Percentiles rank a stretch among this genome's conserved stretches.
Conservation (phyloP, 306 rosid genomes). For the Begonia loranthoides region DNA sequence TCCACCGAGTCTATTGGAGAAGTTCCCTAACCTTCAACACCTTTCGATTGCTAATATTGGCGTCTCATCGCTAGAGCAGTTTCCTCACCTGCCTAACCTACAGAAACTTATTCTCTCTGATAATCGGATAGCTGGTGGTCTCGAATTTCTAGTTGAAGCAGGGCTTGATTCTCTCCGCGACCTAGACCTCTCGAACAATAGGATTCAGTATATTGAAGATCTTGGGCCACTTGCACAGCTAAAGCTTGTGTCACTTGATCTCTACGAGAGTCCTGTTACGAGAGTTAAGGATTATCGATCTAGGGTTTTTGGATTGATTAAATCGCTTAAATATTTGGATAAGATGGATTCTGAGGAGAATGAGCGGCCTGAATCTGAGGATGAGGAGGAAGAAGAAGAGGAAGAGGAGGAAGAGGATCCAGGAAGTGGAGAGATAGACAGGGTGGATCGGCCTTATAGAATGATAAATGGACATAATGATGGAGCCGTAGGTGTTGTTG, state of each 20-base stretch:
- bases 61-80: constrained; percentile 83
- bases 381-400: constrained; percentile 72
- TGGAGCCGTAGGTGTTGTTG: constrained; percentile 60
- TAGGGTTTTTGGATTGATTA: constrained; percentile 87
- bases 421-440: constrained; percentile 79
- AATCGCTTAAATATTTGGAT: constrained; percentile 69
- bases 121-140: constrained; percentile 74
- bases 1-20: constrained; percentile 61
- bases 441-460: constrained; percentile 43
- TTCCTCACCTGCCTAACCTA: constrained; percentile 55
- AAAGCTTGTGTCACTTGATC: constrained; percentile 80
- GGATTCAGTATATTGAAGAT: constrained; percentile 78
- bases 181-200: constrained; percentile 74
- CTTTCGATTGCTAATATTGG: constrained; percentile 85
- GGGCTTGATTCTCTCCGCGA: constrained; percentile 74
- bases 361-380: constrained; percentile 77
- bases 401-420: constrained; percentile 55
- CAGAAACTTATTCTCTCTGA: constrained; percentile 72
- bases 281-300: constrained; percentile 86
- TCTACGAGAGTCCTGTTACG: constrained; percentile 88
- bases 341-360: constrained; percentile 94
- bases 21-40: constrained; percentile 77
- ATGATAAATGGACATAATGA: constrained; percentile 56
- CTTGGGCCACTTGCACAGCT: constrained; percentile 79
- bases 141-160: constrained; percentile 61